Conservation (phyloP, 306 rosid genomes). For the Acacia crassicarpa region DNA sequence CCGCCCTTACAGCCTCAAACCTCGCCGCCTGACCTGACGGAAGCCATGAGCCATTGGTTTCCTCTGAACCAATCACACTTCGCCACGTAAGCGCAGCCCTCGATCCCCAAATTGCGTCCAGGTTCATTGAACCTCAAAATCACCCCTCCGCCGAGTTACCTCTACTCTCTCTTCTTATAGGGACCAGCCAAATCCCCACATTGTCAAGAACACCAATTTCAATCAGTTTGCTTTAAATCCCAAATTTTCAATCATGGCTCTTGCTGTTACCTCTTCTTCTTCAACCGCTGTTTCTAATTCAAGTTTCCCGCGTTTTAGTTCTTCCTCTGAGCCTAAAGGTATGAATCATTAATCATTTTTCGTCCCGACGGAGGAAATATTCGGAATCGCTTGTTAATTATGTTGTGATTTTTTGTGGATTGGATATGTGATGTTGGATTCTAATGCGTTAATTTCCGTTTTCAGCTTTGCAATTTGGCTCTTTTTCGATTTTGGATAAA, state of each 20-base stretch:
- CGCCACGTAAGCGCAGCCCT: constrained; percentile 26
- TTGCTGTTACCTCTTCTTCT: constrained; percentile 58
- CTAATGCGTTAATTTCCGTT: neutral
- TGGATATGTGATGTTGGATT: neutral
- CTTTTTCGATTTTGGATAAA: constrained; percentile 43
- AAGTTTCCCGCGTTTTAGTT: constrained; percentile 38
- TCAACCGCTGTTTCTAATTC: constrained; percentile 50
- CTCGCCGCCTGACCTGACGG: constrained; percentile 26
- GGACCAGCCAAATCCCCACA: neutral
- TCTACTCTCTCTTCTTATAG: neutral
- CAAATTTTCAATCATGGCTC: constrained; percentile 57
- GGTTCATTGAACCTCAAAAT: constrained; percentile 55
- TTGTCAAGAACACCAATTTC: neutral
- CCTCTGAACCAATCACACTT: neutral
- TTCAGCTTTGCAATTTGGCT: constrained; percentile 61
- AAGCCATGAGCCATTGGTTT: constrained; percentile 44
- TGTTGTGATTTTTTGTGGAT: neutral
- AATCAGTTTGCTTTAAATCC: neutral
- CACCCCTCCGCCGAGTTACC: neutral
- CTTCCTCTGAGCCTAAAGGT: constrained; percentile 65
- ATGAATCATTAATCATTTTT: neutral
- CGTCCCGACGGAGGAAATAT: too few species aligned
- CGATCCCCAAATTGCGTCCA: constrained; percentile 36
- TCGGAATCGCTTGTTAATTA: neutral
- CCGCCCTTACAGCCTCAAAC: neutral